Base-by-base conservation (phyloP, 805 yeast species). In the Suhomyces emberorum region DNA sequence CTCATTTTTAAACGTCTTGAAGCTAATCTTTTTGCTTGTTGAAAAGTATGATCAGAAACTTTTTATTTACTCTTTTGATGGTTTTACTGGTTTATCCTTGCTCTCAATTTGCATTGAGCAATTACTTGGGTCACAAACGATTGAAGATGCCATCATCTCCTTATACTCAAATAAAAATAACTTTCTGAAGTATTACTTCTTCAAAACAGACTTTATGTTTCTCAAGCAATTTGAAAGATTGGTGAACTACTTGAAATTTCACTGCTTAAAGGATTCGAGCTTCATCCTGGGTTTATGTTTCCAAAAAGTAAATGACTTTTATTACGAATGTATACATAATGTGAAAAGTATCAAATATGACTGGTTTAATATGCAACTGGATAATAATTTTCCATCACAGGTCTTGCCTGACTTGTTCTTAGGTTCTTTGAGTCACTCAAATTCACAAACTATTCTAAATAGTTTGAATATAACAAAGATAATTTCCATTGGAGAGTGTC, bases 401-500 rank as follows among this genome's bases (percentile, higher is more conserved):
- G 52, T 63, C 7, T 39, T 52, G 16, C 48, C 52, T n/a, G 50
- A 51, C 29, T 42, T 61, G 11, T 61, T 49, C 32, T 47, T 65
- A 34, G 69, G 70, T 0, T 57, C 66, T 1, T 44, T 54, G 26
- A 45, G 46, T 30, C 69, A 63, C 45, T 67, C 69, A 4, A 53
- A 52, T 30, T 63, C 69, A 1, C 36, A 36, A 1, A 54, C 64
- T 1, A 43, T 65, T 3, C 34, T 63, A 30, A 40, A 50, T 22
- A 31, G 57, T 2, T 42, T 54, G 37, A 46, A 51, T 12, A 48
- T 63, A 28, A 43, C 51, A 9, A 48, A 50, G 23, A 41, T 64
- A 18, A 53, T 64, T 3, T 57, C 67, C 2, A 52, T 65, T 19
- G 71, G 69, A 19, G 69, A 62, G 39, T 48, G 50, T 35, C 71